Evolutionary conservation across 257 asterid species (phyloP), one percentile per base, ranked within the genome.

Genomic region (Solanum sitiens): DNA sequence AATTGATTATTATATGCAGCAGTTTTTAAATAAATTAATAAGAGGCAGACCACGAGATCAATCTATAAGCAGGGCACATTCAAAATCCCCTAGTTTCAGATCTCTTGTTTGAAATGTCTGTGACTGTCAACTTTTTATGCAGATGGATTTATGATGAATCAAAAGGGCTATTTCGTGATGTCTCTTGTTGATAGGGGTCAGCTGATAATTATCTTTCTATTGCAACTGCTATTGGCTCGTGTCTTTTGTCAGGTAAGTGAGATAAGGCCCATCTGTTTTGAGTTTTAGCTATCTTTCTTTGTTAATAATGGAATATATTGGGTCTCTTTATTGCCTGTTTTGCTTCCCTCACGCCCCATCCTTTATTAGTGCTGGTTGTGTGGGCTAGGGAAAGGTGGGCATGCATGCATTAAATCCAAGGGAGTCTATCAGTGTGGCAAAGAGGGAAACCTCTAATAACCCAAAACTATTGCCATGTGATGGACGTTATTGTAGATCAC

Each of bases 141-240:
- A 96, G 99, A 89, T 96, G 99, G 99, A 93, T 96, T 88, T 96
- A 96, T 75, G 99, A 96, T 88, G 98, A 96, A 93, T 92, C 93
- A 76, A 96, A 96, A 92, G 94, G 97, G 88, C 90, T 95, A 47
- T 96, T 96, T 91, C 96, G 98, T 88, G 99, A 95, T 83, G 91
- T 93, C 82, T 94, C 98, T 73, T 95, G 91, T 92, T 95, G 89
- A 91, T 65, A 53, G 25, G 44, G 83, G n/a, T 65, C 21, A 85
- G 44, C 32, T 70, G 45, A 85, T 23, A 39, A 39, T 85, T 53
- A 32, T 42, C 45, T 70, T 37, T 56, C 63, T 85, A 63, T 9
- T 85, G 87, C 80, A 63, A 42, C 67, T 85, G 77, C 82, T 85
- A n/a, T 67, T 68, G 44, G 45, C 59, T 68, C 13, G 44, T 30